Conservation (phyloP, 192 early-diverging fungal genomes). For the Linnemannia elongata region DNA sequence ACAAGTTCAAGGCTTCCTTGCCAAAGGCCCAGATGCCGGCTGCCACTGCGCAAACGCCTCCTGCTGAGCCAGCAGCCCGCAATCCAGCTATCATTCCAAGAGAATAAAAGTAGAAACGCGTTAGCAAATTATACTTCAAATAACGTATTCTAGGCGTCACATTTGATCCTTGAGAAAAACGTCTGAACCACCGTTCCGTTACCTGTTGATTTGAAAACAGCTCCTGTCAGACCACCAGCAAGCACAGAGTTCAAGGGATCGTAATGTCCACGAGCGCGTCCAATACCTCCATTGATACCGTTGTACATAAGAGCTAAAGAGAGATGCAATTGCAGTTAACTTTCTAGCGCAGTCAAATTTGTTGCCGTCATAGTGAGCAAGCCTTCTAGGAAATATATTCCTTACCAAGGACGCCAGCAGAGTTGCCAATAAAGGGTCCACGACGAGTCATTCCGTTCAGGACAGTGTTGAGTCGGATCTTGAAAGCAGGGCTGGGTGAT, state of each 20-base stretch:
- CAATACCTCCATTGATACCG: slow-evolving; percentile 75
- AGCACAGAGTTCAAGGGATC: slow-evolving; percentile 77
- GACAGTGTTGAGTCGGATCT: slow-evolving; percentile 80
- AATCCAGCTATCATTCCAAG: slow-evolving; percentile 62
- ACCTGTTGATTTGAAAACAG: slow-evolving; percentile 79
- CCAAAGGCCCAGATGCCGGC: slow-evolving; percentile 68
- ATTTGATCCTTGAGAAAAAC: background rate
- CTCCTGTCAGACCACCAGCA: slow-evolving; percentile 80
- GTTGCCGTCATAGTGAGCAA: background rate
- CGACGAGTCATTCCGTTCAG: slow-evolving; percentile 84
- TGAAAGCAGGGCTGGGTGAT: slow-evolving; percentile 68
- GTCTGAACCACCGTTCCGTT: background rate
- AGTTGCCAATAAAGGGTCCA: slow-evolving; percentile 86
- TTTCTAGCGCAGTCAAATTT: background rate
- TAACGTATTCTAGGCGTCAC: background rate
- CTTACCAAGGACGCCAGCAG: slow-evolving; percentile 75
- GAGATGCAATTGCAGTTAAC: background rate
- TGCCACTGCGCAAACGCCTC: slow-evolving; percentile 66
- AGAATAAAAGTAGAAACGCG: background rate
- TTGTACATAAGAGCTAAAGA: slow-evolving; percentile 80
- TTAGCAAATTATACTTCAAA: background rate
- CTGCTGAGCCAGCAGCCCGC: slow-evolving; percentile 63
- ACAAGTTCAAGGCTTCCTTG: slow-evolving; percentile 44
- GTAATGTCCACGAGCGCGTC: slow-evolving; percentile 68
- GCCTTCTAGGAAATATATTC: background rate